A percentile compares a stretch with the other conserved stretches of the same genome.
These are phyloP conservation scores for Cicer judaicum DNA, from an alignment of 306 rosid species.

Conservation along the genomic window DNA sequence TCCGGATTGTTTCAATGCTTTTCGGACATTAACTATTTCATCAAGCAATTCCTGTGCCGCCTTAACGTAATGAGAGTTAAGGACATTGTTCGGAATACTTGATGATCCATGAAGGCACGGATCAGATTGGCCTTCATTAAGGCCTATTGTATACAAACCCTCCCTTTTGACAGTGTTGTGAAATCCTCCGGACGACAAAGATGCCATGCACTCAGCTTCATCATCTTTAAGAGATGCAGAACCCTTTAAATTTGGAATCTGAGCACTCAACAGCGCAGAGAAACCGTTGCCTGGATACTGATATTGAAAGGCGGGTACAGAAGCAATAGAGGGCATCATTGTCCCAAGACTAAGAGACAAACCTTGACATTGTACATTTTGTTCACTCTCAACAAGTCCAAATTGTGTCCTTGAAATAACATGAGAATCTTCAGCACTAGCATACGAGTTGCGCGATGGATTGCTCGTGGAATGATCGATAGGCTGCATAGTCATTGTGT, in stretches of 20 bases:
- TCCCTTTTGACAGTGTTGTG: slow-evolving; percentile 55
- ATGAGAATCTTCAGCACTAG: slow-evolving; percentile 46
- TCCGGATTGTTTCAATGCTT: slow-evolving; percentile 70
- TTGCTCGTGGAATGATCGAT: slow-evolving; percentile 36
- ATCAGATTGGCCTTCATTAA: slow-evolving; percentile 50
- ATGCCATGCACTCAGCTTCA: slow-evolving; percentile 59
- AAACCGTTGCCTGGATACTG: slow-evolving; percentile 56
- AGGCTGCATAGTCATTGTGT: slow-evolving; percentile 49
- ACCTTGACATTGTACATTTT: slow-evolving; percentile 69
- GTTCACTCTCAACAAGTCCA: slow-evolving; percentile 52
- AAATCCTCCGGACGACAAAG: slow-evolving; percentile 52
- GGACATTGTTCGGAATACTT: slow-evolving; percentile 44
- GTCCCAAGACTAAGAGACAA: slow-evolving; percentile 87
- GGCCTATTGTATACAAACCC: slow-evolving; percentile 51
- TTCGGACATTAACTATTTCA: slow-evolving; percentile 75
- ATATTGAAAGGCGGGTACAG: slow-evolving; percentile 50
- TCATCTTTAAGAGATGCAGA: slow-evolving; percentile 49
- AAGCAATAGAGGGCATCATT: slow-evolving; percentile 48
- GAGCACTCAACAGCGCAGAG: slow-evolving; percentile 53
- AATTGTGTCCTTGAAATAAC: slow-evolving; percentile 44
- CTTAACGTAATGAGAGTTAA: slow-evolving; percentile 65
- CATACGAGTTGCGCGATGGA: slow-evolving; percentile 47
- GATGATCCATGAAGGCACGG: slow-evolving; percentile 46
- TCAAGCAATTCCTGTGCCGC: slow-evolving; percentile 84
- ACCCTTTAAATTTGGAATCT: slow-evolving; percentile 48